Percentiles rank a stretch among this genome's conserved stretches.
phyloP scores from a whole-genome alignment of 2,329 filamentous ascomycete species.

The Aspergillus ochraceoroseus region DNA sequence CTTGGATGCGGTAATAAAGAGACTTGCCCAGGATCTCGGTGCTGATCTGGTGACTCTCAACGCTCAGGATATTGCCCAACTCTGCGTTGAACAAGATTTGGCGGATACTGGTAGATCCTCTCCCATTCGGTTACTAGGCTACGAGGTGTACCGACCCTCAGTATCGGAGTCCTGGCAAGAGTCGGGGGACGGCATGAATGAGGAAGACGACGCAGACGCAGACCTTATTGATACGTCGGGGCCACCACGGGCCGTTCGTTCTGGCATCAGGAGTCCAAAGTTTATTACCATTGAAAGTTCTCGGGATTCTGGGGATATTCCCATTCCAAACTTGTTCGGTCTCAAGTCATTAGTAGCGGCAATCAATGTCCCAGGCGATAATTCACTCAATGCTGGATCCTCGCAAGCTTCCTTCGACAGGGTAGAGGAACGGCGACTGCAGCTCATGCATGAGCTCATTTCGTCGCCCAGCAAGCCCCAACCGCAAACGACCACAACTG shows the following conservation, averaged over 20 bases:
- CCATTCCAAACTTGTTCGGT: slow-evolving; percentile 30
- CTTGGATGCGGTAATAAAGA: slow-evolving; percentile 58
- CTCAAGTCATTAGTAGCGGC: slow-evolving; percentile 34
- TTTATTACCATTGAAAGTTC: slow-evolving; percentile 36
- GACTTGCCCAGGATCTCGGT: slow-evolving; percentile 56
- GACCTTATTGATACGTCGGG: slow-evolving; percentile 25
- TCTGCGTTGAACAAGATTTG: slow-evolving; percentile 42
- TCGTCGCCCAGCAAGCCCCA: slow-evolving; percentile 22
- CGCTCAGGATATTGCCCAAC: slow-evolving; percentile 45
- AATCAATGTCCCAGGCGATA: slow-evolving; percentile 28
- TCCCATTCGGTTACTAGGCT: slow-evolving; percentile 46
- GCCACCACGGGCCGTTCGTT: slow-evolving; percentile 20
- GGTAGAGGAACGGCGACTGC: slow-evolving; percentile 32
- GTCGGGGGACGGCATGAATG: slow-evolving; percentile 46
- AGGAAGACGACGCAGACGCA: slow-evolving; percentile 44
- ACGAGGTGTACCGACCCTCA: slow-evolving; percentile 49
- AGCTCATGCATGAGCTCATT: slow-evolving; percentile 36
- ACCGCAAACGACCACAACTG: slow-evolving; percentile 1
- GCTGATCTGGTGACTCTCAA: slow-evolving; percentile 43
- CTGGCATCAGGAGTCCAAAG: slow-evolving; percentile 23
- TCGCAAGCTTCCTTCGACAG: slow-evolving; percentile 21
- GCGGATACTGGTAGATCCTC: slow-evolving; percentile 33
- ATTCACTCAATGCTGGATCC: slow-evolving; percentile 17
- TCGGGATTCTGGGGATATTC: slow-evolving; percentile 31
- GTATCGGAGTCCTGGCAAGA: slow-evolving; percentile 32